These are phyloP conservation scores for Debaryomyces prosopidis DNA, from an alignment of 805 yeast genomes.

Conservation along the genomic window DNA sequence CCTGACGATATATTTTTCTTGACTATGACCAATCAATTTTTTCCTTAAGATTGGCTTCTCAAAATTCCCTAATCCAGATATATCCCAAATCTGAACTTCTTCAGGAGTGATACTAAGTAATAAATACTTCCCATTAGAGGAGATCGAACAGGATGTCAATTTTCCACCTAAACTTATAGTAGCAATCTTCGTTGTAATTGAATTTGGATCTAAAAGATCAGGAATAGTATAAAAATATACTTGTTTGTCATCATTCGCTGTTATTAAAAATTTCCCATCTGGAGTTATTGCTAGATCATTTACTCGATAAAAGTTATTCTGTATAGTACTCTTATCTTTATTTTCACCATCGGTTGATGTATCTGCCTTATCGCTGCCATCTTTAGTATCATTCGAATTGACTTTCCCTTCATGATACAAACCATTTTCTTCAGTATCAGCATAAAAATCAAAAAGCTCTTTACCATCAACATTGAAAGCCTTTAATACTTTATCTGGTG, in stretches of 20 bases:
- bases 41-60: conserved; percentile 52
- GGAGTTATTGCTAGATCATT: conserved; percentile 69
- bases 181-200: conserved; percentile 39
- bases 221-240: conserved; percentile 61
- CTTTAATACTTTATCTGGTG: conserved; percentile 65
- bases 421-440: conserved; percentile 25
- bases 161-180: conserved; percentile 55
- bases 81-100: conserved; percentile 82
- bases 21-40: conserved; percentile 72
- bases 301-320: conserved; percentile 46
- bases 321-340: conserved; percentile 7
- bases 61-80: conserved; percentile 29
- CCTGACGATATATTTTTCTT: conserved; percentile 67
- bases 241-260: conserved; percentile 63
- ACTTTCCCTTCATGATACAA: conserved; percentile 13
- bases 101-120: conserved; percentile 70
- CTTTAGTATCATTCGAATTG: conserved; percentile 10
- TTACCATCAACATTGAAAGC: conserved; percentile 39
- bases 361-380: conserved; percentile 3
- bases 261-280: conserved; percentile 60
- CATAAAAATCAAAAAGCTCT: conserved; percentile 45
- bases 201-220: conserved; percentile 28
- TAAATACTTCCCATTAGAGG: conserved; percentile 52
- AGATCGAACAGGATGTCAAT: conserved; percentile 64
- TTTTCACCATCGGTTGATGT: conserved; percentile 2